Evolutionary conservation across 2,329 filamentous ascomycete species (phyloP), one percentile per base, ranked within the genome.

Genomic region (Macrophomina pseudophaseolina): DNA sequence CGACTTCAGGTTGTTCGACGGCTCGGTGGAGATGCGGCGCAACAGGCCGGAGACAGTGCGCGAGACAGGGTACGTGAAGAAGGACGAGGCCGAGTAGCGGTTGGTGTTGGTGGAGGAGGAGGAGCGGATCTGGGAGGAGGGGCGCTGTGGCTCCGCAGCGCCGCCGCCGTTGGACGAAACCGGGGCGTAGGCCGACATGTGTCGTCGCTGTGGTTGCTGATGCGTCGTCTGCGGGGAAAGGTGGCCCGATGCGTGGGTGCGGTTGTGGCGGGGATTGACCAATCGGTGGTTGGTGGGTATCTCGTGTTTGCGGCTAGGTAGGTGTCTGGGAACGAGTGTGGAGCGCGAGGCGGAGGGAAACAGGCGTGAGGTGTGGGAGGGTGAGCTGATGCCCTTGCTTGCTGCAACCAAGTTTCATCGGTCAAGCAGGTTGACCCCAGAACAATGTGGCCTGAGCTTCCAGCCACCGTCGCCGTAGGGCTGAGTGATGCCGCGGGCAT

Each of bases 11-110:
- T 16, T 38, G 59, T 75, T 69, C 16, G 56, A 53, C 12, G 80
- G 75, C 69, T 85, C 83, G 69, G 78, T 74, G 63, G 80, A 80
- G 51, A 85, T 74, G 51, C 83, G 79, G 28, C 83, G 80, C 23
- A 82, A 75, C 33, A 85, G 77, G 60, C 81, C 80, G 38, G 78
- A 78, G 48, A 83, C 76, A 46, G 82, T 82, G 73, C 84, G 83
- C 42, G 80, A 75, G 52, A 85, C 78, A 16, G 83, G 82, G 68
- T 82, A 83, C 56, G 81, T 80, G 71, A 84, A 82, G 73, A 83
- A 84, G 51, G 77, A 80, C 28, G 78, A 75, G 66, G 77, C 49
- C 30, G 68, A 59, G 71, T 54, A 65, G 67, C 51, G 67, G 70
- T 59, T 44, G 56, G 52, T 35, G 68, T 63, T 52, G 33, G 54